Evolutionary conservation across 1,284 basidiomycete species (phyloP), one percentile per base, ranked within the genome.

Genomic region (Cutaneotrichosporon curvatum): DNA sequence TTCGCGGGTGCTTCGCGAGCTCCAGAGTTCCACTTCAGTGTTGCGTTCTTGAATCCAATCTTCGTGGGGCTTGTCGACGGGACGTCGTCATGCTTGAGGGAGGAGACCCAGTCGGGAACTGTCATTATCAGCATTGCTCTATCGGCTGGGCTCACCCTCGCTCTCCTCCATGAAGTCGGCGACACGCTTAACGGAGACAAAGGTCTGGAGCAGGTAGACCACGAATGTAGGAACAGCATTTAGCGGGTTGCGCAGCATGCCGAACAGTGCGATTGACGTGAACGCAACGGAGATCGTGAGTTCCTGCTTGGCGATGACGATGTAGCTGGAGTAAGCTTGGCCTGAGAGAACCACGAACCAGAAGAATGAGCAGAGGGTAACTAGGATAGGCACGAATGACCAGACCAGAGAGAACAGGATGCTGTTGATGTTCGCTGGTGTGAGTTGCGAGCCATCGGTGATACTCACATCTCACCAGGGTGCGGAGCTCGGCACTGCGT

Each of bases 91-190:
- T 63, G 58, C 60, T 83, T 84, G 37, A 85, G 68, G 0, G 79
- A 77, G 0, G 81, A 83, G 0, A 84, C 82, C 68, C 82, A 82
- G 12, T 77, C 79, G 0, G 79, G 74, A 3, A 87, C 83, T 67
- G 34, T 7, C 8, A 28, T 28, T 12, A 28, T 28, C 25, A 28
- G 25, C 12, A n/a, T 20, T 40, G 30, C 21, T 5, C 14, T 20
- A 16, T 20, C 8, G 6, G 8, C 16, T 11, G 5, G n/a, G 36
- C 59, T 46, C 37, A 59, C 65, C 65, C 49, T 92, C 90, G 37
- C 87, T 85, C 66, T 92, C 88, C 5, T 77, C 76, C 10, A 94
- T 76, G 68, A 84, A 94, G 1, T 79, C 81, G 22, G 85, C 77
- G 47, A 94, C 86, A 40, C 90, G 84, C 41, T 86, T 78, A 21